Percentiles rank a stretch among this genome's conserved stretches.
Conservation (phyloP, 2,329 filamentous ascomycete genomes). For the Colletotrichum plurivorum region DNA sequence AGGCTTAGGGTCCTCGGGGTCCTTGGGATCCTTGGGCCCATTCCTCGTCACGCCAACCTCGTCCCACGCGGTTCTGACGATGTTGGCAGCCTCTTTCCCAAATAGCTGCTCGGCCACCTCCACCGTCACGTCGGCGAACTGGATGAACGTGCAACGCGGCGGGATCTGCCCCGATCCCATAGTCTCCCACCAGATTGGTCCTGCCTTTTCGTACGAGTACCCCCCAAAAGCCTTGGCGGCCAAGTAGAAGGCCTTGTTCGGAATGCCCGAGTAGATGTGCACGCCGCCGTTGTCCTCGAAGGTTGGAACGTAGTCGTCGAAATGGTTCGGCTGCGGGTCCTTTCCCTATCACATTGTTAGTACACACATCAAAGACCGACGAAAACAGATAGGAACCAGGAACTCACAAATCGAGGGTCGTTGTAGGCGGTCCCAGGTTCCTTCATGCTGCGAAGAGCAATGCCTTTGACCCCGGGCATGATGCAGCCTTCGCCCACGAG, state of each 20-base stretch:
- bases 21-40: background rate
- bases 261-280: slow-evolving; percentile 70
- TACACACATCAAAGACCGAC: background rate
- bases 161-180: slow-evolving; percentile 60
- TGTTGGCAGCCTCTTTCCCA: slow-evolving; percentile 57
- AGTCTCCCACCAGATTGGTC: slow-evolving; percentile 67
- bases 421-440: slow-evolving; percentile 66
- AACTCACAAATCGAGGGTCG: slow-evolving; percentile 62
- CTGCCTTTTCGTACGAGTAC: slow-evolving; percentile 67
- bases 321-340: slow-evolving; percentile 66
- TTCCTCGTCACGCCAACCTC: slow-evolving; percentile 59
- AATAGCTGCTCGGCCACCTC: slow-evolving; percentile 61
- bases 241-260: slow-evolving; percentile 70
- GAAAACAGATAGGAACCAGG: too few species aligned
- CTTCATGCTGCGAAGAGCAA: slow-evolving; percentile 69
- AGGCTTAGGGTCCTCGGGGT: background rate
- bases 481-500: slow-evolving; percentile 68
- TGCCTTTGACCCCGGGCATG: slow-evolving; percentile 63
- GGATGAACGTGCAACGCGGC: slow-evolving; percentile 58
- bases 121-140: slow-evolving; percentile 65
- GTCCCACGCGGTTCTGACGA: slow-evolving; percentile 62
- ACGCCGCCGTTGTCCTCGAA: slow-evolving; percentile 67
- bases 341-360: slow-evolving; percentile 55
- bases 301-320: slow-evolving; percentile 57
- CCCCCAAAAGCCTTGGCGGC: slow-evolving; percentile 63